These are phyloP conservation scores for Lolium rigidum DNA, from an alignment of 176 grass and related monocot genomes.

Conservation along the genomic window DNA sequence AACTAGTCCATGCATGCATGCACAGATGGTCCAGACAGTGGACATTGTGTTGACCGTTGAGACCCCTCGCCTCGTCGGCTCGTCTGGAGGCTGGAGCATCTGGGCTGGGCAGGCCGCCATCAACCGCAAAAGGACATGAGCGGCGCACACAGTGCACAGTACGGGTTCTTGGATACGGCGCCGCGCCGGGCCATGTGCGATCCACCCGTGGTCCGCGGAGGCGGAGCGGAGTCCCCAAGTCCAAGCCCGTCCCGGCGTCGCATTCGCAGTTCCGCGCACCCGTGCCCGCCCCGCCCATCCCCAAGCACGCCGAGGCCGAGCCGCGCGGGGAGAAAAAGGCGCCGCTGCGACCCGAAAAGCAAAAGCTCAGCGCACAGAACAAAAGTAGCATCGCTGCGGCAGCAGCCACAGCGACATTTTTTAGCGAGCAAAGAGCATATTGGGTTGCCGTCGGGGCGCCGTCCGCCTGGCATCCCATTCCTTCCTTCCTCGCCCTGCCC, in stretches of 20 bases:
- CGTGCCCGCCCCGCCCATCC: neutral
- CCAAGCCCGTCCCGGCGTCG: neutral
- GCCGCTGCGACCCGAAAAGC: too few species aligned
- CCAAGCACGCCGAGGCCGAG: too few species aligned
- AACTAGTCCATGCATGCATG: too few species aligned
- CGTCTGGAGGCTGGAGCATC: neutral
- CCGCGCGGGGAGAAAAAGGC: too few species aligned
- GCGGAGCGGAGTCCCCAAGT: neutral
- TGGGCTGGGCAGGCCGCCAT: neutral
- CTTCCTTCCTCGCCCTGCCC: neutral
- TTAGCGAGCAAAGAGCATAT: neutral
- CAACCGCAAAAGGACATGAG: neutral
- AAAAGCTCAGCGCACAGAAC: too few species aligned
- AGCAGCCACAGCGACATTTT: neutral
- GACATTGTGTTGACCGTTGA: too few species aligned
- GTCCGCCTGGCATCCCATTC: conserved; percentile 55
- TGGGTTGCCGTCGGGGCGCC: conserved; percentile 38
- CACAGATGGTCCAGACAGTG: too few species aligned
- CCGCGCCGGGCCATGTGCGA: conserved; percentile 21
- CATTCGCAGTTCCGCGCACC: neutral
- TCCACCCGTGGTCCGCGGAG: conserved; percentile 21
- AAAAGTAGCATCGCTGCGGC: too few species aligned
- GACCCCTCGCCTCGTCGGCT: neutral
- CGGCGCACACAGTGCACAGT: neutral
- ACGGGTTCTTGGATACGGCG: conserved; percentile 5